phyloP scores from a whole-genome alignment of 2,329 filamentous ascomycete genomes.

The Penicillium sp. region DNA sequence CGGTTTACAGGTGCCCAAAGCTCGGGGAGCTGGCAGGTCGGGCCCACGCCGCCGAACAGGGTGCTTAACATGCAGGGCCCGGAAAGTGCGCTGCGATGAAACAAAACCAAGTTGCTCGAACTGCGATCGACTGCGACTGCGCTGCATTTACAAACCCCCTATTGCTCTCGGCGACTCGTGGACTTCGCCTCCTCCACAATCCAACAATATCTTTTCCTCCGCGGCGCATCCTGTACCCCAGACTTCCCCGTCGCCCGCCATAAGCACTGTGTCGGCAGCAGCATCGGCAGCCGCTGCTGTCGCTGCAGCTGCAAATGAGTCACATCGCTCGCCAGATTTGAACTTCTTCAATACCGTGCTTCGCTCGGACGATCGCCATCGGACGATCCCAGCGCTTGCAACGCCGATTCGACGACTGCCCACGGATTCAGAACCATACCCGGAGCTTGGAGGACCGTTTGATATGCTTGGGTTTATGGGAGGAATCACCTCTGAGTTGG shows the following conservation, averaged over 20 bases:
- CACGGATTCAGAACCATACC: conserved; percentile 9
- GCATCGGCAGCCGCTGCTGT: conserved; percentile 2
- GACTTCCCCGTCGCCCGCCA: conserved; percentile 11
- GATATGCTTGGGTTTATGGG: conserved; percentile 40
- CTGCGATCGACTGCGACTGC: conserved; percentile 33
- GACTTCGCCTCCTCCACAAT: conserved; percentile 7
- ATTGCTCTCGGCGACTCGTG: conserved; percentile 17
- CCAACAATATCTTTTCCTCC: conserved; percentile 2
- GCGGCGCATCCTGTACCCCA: conserved; percentile 8
- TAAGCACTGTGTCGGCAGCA: conserved; percentile 2
- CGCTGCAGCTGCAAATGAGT: conserved; percentile 3
- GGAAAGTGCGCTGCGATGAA: conserved; percentile 40
- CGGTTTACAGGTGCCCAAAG: conserved; percentile 23
- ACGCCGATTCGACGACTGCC: conserved; percentile 8
- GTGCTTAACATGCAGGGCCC: conserved; percentile 36
- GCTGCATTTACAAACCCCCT: conserved; percentile 30
- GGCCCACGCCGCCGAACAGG: conserved; percentile 37
- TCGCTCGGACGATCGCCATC: conserved; percentile 26
- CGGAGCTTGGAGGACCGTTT: conserved; percentile 25
- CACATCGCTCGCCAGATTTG: conserved; percentile 21
- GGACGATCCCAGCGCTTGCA: conserved; percentile 10
- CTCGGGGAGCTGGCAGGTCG: conserved; percentile 35
- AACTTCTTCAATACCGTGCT: conserved; percentile 33
- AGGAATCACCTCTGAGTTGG: conserved; percentile 36
- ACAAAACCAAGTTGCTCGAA: conserved; percentile 35